Percentiles rank a stretch among this genome's conserved stretches.
phyloP scores from a whole-genome alignment of 768 basidiomycete genomes.

The Leccinellum rugosiceps region DNA sequence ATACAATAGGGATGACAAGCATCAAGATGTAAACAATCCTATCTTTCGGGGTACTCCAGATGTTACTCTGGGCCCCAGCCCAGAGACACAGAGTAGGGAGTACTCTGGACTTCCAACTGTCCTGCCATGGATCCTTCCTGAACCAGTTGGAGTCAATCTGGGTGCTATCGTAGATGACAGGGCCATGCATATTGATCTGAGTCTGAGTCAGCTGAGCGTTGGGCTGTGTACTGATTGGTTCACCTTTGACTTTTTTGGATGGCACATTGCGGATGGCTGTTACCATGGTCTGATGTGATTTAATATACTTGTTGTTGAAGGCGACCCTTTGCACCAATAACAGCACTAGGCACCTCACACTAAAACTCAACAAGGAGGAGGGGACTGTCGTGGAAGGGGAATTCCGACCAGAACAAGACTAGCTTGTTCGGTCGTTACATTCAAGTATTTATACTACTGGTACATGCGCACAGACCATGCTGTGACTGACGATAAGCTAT shows the following conservation, averaged over 20 bases:
- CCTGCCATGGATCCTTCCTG: background rate
- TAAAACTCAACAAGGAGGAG: too few species aligned
- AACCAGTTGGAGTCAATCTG: background rate
- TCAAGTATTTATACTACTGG: too few species aligned
- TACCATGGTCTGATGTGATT: background rate
- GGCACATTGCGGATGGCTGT: background rate
- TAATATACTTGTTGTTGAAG: too few species aligned
- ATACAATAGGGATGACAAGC: background rate
- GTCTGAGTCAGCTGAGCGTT: too few species aligned
- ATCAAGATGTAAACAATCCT: background rate
- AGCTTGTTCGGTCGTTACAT: too few species aligned
- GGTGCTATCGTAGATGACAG: background rate
- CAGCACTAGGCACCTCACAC: too few species aligned
- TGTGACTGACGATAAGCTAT: too few species aligned
- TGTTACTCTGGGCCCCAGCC: background rate
- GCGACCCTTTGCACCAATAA: too few species aligned
- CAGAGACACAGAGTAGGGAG: background rate
- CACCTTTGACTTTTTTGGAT: background rate
- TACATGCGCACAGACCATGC: too few species aligned
- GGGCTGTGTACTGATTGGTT: background rate
- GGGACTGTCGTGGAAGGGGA: too few species aligned
- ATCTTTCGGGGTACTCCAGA: background rate
- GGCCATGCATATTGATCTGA: too few species aligned
- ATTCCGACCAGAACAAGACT: too few species aligned
- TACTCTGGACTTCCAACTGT: background rate